phyloP scores from a whole-genome alignment of 192 early-diverging fungal genomes.

The Entomortierella parvispora region DNA sequence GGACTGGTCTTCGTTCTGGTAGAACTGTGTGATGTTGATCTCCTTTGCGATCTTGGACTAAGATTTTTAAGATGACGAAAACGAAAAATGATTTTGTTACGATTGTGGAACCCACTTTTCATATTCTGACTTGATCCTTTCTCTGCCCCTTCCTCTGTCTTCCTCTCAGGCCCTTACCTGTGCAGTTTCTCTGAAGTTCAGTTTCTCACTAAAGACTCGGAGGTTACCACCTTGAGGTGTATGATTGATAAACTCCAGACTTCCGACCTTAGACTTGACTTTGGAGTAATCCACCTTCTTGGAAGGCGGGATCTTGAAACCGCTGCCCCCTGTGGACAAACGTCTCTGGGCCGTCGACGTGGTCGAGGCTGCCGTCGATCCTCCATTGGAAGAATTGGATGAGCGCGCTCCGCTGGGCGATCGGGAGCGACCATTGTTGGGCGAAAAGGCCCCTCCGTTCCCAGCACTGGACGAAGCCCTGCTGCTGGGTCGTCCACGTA shows the following conservation, averaged over 20 bases:
- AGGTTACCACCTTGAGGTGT: slow-evolving; percentile 53
- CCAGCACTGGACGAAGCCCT: slow-evolving; percentile 12
- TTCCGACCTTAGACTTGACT: slow-evolving; percentile 53
- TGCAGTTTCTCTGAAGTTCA: slow-evolving; percentile 30
- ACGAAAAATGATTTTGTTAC: neutral
- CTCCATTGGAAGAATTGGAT: slow-evolving; percentile 21
- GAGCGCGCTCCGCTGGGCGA: slow-evolving; percentile 19
- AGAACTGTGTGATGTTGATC: slow-evolving; percentile 38
- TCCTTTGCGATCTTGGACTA: slow-evolving; percentile 52
- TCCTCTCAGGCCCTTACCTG: slow-evolving; percentile 17
- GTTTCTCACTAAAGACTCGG: slow-evolving; percentile 49
- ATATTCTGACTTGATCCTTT: too few relatives aligned
- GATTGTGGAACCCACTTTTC: slow-evolving; percentile 4
- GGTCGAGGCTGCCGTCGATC: slow-evolving; percentile 4
- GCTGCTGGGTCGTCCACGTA: slow-evolving; percentile 15
- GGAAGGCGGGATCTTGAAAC: slow-evolving; percentile 39
- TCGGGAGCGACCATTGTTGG: slow-evolving; percentile 8
- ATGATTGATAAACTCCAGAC: slow-evolving; percentile 59
- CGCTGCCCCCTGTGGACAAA: neutral
- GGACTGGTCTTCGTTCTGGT: slow-evolving; percentile 27
- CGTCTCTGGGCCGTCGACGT: neutral
- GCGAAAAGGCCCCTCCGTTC: neutral
- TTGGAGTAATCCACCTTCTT: slow-evolving; percentile 51
- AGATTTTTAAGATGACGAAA: neutral
- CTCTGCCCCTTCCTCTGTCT: neutral